Conservation (phyloP, 345 rosid species). For the Heritiera littoralis region DNA sequence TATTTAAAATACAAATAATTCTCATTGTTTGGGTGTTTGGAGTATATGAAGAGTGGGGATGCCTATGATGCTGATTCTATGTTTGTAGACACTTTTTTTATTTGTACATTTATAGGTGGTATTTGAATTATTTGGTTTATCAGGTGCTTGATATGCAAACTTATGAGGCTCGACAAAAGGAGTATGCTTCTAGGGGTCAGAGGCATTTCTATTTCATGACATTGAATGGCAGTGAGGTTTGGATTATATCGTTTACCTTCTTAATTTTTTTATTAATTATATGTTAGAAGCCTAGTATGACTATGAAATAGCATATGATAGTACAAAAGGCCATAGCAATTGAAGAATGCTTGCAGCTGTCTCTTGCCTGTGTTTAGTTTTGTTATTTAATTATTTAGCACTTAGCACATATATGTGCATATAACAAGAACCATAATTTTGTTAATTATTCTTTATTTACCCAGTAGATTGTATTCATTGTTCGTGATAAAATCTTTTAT, state of each 20-base stretch:
- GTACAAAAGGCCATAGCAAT: not conserved
- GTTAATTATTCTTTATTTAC: not conserved
- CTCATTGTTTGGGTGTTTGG: not conserved
- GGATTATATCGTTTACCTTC: constrained; percentile 20
- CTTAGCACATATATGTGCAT: not conserved
- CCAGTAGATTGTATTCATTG: not conserved
- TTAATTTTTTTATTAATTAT: not conserved
- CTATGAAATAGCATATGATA: not conserved
- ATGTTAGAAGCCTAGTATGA: not conserved
- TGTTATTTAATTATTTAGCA: not conserved
- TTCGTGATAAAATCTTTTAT: not conserved
- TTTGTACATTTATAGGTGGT: not conserved
- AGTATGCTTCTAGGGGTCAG: constrained; percentile 89
- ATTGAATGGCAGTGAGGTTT: constrained; percentile 92
- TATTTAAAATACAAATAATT: not conserved
- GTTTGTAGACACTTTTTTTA: not conserved
- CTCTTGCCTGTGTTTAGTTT: not conserved
- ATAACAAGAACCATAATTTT: constrained; percentile 9
- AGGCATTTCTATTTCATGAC: constrained; percentile 99
- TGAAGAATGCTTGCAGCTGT: not conserved
- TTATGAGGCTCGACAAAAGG: constrained; percentile 78
- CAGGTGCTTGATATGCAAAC: constrained; percentile 97
- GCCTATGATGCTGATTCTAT: not conserved
- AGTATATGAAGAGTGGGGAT: constrained; percentile 2
- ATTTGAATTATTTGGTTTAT: constrained; percentile 18